phyloP scores from a whole-genome alignment of 139 green algal genomes.

The Spirogloea muscicola region DNA sequence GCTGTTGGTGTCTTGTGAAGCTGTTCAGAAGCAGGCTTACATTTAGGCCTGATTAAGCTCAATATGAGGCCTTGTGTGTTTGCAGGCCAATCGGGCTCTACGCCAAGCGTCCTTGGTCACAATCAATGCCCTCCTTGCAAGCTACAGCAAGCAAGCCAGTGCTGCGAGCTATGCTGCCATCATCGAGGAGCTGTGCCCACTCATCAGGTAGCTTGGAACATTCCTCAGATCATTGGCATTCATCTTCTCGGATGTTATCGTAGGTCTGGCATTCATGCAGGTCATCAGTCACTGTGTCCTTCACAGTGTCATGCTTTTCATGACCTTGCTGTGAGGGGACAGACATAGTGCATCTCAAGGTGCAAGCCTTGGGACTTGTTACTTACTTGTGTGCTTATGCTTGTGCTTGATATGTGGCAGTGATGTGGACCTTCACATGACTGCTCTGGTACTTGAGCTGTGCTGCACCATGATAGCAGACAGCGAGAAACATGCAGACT shows the following conservation, averaged over 20 bases:
- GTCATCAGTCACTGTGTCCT: not conserved
- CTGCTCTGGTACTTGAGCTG: slow-evolving; percentile 66
- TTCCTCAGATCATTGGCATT: not conserved
- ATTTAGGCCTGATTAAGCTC: too few species aligned
- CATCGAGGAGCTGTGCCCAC: slow-evolving; percentile 39
- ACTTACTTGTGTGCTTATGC: not conserved
- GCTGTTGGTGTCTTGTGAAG: too few species aligned
- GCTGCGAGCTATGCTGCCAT: slow-evolving; percentile 35
- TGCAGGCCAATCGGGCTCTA: too few species aligned
- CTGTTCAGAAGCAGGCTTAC: too few species aligned
- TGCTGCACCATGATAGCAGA: slow-evolving; percentile 57
- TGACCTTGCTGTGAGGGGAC: not conserved
- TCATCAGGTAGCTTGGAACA: slow-evolving; percentile 30
- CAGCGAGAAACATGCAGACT: slow-evolving; percentile 39
- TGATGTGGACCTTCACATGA: slow-evolving; percentile 66
- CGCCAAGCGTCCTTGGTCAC: slow-evolving; percentile 68
- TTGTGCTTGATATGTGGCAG: slow-evolving; percentile 1
- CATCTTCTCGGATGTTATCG: not conserved
- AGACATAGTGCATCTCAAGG: not conserved
- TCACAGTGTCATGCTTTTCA: not conserved
- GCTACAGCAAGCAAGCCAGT: slow-evolving; percentile 13
- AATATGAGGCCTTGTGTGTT: too few species aligned
- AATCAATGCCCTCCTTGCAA: slow-evolving; percentile 44
- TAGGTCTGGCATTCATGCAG: not conserved
- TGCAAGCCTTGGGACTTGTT: not conserved